A percentile compares a stretch with the other conserved stretches of the same genome.
Evolutionary conservation across 345 rosid species (phyloP).

Genomic region (Syzygium aromaticum): DNA sequence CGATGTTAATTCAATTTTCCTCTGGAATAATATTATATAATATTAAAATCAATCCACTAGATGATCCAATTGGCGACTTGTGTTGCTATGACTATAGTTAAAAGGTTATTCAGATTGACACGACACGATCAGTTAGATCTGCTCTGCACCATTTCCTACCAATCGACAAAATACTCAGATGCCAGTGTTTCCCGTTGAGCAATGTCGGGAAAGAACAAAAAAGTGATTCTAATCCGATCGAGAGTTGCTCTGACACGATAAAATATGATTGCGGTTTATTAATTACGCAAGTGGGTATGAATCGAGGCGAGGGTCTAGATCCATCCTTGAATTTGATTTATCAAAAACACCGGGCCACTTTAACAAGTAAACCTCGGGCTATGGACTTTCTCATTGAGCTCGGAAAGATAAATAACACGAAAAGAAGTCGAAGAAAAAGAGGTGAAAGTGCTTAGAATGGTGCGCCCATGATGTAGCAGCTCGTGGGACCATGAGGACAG

Average conservation of each 20-base stretch:
- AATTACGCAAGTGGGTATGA: background rate
- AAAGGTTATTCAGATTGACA: background rate
- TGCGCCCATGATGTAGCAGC: background rate
- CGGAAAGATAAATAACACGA: background rate
- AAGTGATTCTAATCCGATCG: fast-evolving
- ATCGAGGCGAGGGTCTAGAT: background rate
- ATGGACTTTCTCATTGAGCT: background rate
- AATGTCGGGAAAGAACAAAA: background rate
- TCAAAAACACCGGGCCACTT: background rate
- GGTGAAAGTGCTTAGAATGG: background rate
- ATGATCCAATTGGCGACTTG: background rate
- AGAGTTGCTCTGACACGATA: fast-evolving
- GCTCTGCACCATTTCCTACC: background rate
- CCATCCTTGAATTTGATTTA: background rate
- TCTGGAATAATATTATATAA: too few relatives aligned
- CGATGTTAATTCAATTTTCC: background rate
- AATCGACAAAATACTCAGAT: fast-evolving
- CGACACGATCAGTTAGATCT: background rate
- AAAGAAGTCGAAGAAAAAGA: background rate
- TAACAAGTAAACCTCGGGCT: background rate
- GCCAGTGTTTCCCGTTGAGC: fast-evolving
- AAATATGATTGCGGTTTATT: background rate
- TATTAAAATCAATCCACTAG: background rate
- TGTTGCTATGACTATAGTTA: background rate
- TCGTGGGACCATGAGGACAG: background rate